A percentile compares a stretch with the other conserved stretches of the same genome.
Conservation (phyloP, 2,329 filamentous ascomycete species). For the Cladobotryum protrusum region DNA sequence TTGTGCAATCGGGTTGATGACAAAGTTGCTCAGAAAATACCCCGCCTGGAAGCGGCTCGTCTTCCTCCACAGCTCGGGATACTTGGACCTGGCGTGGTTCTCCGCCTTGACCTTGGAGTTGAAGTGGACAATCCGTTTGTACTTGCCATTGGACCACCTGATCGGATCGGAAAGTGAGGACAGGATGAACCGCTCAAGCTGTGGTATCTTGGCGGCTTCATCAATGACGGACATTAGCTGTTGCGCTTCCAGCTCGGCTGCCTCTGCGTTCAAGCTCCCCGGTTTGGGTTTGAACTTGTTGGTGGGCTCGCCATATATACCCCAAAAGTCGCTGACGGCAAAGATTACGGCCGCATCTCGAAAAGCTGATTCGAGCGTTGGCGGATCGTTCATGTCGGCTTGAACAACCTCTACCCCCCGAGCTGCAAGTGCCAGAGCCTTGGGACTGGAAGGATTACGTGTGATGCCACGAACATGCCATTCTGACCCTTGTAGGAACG, state of each 20-base stretch:
- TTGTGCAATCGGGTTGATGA: too few species aligned
- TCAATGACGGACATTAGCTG: too few species aligned
- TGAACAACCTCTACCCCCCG: constrained; percentile 18
- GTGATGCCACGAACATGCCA: constrained; percentile 21
- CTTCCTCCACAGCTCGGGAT: constrained; percentile 15
- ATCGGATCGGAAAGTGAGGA: too few species aligned
- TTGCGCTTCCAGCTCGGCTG: too few species aligned
- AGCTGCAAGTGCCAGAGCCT: constrained; percentile 12
- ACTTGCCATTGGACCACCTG: constrained; percentile 32
- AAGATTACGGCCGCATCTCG: constrained; percentile 20
- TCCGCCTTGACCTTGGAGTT: constrained; percentile 32
- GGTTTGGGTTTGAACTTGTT: too few species aligned
- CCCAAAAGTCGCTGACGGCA: constrained; percentile 21
- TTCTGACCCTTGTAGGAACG: constrained; percentile 13
- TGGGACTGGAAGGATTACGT: constrained; percentile 14
- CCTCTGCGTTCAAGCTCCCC: too few species aligned
- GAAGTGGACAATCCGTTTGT: constrained; percentile 34
- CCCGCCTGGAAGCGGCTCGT: too few species aligned
- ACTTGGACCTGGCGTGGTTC: constrained; percentile 18
- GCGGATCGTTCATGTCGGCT: constrained; percentile 15
- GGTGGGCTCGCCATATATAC: too few species aligned
- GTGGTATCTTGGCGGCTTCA: too few species aligned
- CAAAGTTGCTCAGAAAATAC: too few species aligned
- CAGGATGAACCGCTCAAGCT: too few species aligned
- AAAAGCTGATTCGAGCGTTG: constrained; percentile 16